phyloP scores from a whole-genome alignment of 2,329 filamentous ascomycete genomes.

The Dactylonectria macrodidyma region DNA sequence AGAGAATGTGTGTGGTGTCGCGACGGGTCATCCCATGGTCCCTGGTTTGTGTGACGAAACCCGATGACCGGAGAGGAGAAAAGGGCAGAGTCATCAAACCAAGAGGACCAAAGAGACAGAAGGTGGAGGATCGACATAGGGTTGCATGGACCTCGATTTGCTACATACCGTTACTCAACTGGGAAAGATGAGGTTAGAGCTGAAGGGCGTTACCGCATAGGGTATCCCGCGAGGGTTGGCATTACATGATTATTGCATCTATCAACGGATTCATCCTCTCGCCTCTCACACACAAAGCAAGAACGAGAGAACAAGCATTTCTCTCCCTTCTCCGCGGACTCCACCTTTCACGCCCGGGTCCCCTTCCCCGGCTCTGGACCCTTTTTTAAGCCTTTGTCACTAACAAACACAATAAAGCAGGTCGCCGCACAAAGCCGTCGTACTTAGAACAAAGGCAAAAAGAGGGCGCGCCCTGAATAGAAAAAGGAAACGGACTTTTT shows the following conservation, averaged over 20 bases:
- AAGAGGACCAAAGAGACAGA: neutral
- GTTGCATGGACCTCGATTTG: neutral
- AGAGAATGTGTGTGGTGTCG: neutral
- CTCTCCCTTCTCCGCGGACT: neutral
- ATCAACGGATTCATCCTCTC: no score
- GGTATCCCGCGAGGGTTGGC: neutral
- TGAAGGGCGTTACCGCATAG: neutral
- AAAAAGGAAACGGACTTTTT: no score
- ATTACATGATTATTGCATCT: neutral
- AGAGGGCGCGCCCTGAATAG: no score
- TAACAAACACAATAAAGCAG: slow-evolving; percentile 1
- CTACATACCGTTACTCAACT: neutral
- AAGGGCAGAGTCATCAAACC: neutral
- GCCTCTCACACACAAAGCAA: no score
- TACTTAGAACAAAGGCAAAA: no score
- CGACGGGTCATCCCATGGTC: neutral
- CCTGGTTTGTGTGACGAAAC: neutral
- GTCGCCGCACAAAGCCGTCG: neutral
- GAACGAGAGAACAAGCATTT: no score
- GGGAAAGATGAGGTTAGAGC: neutral
- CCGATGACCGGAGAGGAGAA: neutral
- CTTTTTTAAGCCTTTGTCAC: neutral
- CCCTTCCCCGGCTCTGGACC: neutral
- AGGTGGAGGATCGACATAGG: neutral
- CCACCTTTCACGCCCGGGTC: neutral